Evolutionary conservation across 371 early-diverging fungal genomes (phyloP).

Genomic region (Mortierella sp.): DNA sequence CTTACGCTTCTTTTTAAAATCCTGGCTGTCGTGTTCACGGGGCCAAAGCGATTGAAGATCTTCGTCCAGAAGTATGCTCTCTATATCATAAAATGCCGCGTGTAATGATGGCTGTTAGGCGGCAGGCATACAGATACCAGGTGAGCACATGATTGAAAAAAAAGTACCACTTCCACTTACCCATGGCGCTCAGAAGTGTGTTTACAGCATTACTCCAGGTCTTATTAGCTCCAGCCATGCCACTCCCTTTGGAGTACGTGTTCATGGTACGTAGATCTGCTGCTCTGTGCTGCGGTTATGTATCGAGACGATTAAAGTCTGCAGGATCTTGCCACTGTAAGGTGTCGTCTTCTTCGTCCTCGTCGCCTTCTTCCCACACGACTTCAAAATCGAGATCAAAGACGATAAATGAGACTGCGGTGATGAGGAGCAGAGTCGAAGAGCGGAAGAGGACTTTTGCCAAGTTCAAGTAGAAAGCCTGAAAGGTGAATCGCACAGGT

Average conservation of each 20-base stretch:
- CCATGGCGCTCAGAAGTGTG: conserved; percentile 51
- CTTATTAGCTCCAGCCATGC: conserved; percentile 22
- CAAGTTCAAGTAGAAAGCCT: conserved; percentile 25
- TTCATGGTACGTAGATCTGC: conserved; percentile 13
- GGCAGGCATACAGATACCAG: not conserved
- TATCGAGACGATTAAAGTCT: conserved; percentile 10
- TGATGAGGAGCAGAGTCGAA: conserved; percentile 25
- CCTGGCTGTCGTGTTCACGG: conserved; percentile 35
- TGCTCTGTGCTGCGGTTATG: not conserved
- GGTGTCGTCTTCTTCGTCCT: conserved; percentile 28
- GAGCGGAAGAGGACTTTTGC: conserved; percentile 47
- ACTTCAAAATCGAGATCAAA: conserved; percentile 48
- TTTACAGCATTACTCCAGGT: conserved; percentile 55
- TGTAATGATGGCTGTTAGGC: not conserved
- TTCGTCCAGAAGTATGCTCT: conserved; percentile 51
- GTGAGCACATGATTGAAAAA: not conserved
- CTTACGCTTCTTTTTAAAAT: conserved; percentile 42
- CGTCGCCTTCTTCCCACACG: conserved; percentile 49
- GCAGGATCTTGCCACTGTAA: conserved; percentile 30
- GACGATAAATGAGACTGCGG: conserved; percentile 33
- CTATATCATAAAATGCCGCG: conserved; percentile 11
- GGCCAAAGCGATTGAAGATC: conserved; percentile 52
- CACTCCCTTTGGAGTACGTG: not conserved
- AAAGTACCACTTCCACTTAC: conserved; percentile 18
- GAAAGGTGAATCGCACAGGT: conserved; percentile 41